Conservation (phyloP, 306 rosid species). For the Cucurbita ficifolia region DNA sequence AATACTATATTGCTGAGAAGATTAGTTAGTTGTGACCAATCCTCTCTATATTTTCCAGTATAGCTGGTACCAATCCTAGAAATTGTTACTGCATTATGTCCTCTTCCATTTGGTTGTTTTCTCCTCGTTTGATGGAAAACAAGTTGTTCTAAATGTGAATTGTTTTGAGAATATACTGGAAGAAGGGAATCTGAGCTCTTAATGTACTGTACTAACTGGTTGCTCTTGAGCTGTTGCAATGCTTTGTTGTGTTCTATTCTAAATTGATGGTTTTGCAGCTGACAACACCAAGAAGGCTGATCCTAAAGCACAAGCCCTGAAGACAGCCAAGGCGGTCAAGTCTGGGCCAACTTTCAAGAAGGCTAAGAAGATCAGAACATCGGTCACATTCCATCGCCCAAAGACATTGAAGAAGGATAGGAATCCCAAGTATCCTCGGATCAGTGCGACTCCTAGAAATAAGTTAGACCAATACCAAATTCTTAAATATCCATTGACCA, state of each 20-base stretch:
- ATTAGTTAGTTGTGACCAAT: neutral
- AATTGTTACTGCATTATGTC: too few relatives aligned
- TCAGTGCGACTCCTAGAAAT: conserved; percentile 68
- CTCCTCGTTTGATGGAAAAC: too few relatives aligned
- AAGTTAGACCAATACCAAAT: conserved; percentile 82
- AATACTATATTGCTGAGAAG: neutral
- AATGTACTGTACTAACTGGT: too few relatives aligned
- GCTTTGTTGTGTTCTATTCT: too few relatives aligned
- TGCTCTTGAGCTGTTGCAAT: too few relatives aligned
- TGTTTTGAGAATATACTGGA: too few relatives aligned
- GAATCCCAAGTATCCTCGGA: conserved; percentile 60
- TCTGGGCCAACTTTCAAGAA: conserved; percentile 2
- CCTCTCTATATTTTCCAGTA: neutral
- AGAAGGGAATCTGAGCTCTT: too few relatives aligned
- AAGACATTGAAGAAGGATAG: conserved; percentile 3
- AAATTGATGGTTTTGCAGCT: neutral
- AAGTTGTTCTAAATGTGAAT: neutral
- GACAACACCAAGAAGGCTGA: neutral
- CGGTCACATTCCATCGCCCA: neutral
- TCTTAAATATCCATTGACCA: conserved; percentile 62
- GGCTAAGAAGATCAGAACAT: conserved; percentile 3
- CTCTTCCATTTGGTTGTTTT: too few relatives aligned
- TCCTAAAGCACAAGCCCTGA: conserved; percentile 2
- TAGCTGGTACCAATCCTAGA: neutral
- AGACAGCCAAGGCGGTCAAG: conserved; percentile 2